Evolutionary conservation across 2,329 filamentous ascomycete species (phyloP).

Genomic region (Fusarium mundagurra): DNA sequence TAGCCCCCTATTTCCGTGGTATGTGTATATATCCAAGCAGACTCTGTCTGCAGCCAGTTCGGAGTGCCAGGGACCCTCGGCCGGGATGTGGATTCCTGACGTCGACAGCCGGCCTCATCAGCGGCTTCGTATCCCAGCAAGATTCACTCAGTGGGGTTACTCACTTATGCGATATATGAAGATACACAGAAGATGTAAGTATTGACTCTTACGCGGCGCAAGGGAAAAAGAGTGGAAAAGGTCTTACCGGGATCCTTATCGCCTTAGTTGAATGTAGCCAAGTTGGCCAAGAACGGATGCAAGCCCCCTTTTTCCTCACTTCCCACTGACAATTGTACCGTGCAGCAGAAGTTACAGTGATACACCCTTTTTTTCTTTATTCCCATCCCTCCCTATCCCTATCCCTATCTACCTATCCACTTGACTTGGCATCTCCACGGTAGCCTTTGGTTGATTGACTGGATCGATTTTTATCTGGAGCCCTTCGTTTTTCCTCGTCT

Average conservation of each 20-base stretch:
- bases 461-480: constrained; percentile 25
- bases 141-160: background rate
- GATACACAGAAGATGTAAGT: background rate
- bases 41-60: background rate
- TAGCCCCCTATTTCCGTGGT: constrained; percentile 9
- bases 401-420: constrained; percentile 24
- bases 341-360: constrained; percentile 1
- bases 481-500: constrained; percentile 11
- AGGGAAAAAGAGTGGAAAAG: constrained; percentile 7
- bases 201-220: constrained; percentile 21
- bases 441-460: constrained; percentile 24
- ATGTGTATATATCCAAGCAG: background rate
- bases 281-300: constrained; percentile 16
- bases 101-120: background rate
- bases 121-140: background rate
- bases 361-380: constrained; percentile 10
- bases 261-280: constrained; percentile 21
- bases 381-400: constrained; percentile 1
- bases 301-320: constrained; percentile 23
- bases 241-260: constrained; percentile 6
- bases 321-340: constrained; percentile 1
- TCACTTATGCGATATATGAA: background rate
- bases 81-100: background rate
- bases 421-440: constrained; percentile 26
- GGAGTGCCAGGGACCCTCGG: background rate